phyloP scores from a whole-genome alignment of 2,329 filamentous ascomycete species.

The Paecilomyces sp. region DNA sequence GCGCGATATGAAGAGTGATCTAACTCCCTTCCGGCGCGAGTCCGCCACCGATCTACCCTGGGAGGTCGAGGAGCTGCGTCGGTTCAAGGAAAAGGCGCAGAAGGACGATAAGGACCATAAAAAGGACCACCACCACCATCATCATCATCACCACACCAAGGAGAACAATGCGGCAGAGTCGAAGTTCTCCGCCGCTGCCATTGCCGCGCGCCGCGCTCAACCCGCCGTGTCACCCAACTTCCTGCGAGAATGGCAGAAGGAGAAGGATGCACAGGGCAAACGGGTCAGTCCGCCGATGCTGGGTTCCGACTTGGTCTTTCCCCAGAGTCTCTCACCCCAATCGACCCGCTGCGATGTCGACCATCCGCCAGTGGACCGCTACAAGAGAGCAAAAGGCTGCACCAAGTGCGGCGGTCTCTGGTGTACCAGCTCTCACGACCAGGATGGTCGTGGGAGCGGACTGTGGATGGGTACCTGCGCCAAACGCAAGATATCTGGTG shows the following conservation, averaged over 20 bases:
- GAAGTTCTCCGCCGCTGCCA: constrained; percentile 23
- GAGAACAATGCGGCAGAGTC: constrained; percentile 20
- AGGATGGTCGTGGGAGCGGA: constrained; percentile 27
- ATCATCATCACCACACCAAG: constrained; percentile 17
- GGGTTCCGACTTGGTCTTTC: constrained; percentile 71
- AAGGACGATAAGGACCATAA: constrained; percentile 24
- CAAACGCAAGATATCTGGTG: constrained; percentile 12
- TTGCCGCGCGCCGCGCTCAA: constrained; percentile 16
- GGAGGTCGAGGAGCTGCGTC: constrained; percentile 75
- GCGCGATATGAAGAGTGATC: constrained; percentile 18
- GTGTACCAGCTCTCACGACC: constrained; percentile 60
- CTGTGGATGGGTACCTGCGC: constrained; percentile 38
- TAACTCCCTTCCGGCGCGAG: constrained; percentile 30
- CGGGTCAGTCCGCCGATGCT: constrained; percentile 77
- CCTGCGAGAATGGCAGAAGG: constrained; percentile 13
- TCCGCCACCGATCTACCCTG: constrained; percentile 50
- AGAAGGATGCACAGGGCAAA: constrained; percentile 43
- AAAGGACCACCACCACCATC: neutral
- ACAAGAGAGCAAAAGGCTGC: constrained; percentile 41
- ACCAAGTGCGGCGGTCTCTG: constrained; percentile 60
- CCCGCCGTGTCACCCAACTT: constrained; percentile 1
- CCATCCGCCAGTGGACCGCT: constrained; percentile 50
- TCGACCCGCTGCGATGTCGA: constrained; percentile 76
- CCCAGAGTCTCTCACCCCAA: constrained; percentile 74
- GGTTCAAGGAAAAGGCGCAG: constrained; percentile 62